Evolutionary conservation across 345 rosid genomes (phyloP).

Genomic region (Moricandia moricandioides): DNA sequence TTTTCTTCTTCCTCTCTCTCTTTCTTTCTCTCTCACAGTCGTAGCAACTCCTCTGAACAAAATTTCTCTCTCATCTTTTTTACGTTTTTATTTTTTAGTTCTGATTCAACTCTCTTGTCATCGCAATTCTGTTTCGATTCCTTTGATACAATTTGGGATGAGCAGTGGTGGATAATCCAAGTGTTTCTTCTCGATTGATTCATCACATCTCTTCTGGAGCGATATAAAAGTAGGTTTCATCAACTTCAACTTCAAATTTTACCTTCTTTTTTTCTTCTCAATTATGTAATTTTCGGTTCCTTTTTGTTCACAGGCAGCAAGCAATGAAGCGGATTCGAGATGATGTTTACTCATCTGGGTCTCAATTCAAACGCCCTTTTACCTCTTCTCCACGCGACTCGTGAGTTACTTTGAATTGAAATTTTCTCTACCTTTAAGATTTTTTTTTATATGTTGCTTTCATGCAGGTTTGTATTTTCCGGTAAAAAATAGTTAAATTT

Average conservation of each 20-base stretch:
- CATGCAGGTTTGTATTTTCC: neutral
- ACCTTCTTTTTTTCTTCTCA: neutral
- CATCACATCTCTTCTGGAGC: conserved; percentile 3
- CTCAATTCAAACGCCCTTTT: conserved; percentile 83
- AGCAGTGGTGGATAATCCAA: conserved; percentile 15
- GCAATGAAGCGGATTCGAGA: conserved; percentile 83
- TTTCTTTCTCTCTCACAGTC: neutral
- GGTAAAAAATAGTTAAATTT: too few species aligned
- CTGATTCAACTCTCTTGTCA: neutral
- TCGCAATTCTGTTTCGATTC: conserved; percentile 16
- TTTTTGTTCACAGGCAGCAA: conserved; percentile 30
- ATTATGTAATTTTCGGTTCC: neutral
- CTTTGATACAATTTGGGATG: neutral
- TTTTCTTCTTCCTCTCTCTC: conserved; percentile 5
- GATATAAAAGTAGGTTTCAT: conserved; percentile 21
- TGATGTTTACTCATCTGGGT: conserved; percentile 50
- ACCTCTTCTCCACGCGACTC: conserved; percentile 74
- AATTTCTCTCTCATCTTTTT: neutral
- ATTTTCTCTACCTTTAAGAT: neutral
- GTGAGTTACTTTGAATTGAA: conserved; percentile 42
- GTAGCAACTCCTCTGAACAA: neutral
- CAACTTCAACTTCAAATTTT: neutral
- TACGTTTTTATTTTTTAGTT: neutral
- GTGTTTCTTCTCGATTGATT: conserved; percentile 15
- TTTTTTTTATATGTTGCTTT: neutral